Conservation (phyloP, 148 eudicot genomes). For the Diospyros kaki region DNA sequence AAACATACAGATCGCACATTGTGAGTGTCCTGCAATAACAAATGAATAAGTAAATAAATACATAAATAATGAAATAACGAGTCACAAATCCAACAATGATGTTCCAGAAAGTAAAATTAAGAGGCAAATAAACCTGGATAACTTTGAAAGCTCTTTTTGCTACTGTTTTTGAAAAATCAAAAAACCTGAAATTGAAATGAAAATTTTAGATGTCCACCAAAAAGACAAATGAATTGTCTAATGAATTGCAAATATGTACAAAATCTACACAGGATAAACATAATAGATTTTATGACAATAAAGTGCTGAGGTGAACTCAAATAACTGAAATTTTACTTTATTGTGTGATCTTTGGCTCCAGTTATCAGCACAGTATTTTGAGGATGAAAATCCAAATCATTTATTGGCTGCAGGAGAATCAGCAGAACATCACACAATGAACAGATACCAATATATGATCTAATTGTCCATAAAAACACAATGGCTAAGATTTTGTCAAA, state of each 20-base stretch:
- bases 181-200: slow-evolving; percentile 51
- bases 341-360: slow-evolving; percentile 84
- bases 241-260: not conserved
- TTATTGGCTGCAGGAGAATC: slow-evolving; percentile 62
- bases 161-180: slow-evolving; percentile 79
- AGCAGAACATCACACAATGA: slow-evolving; percentile 10
- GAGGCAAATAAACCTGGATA: slow-evolving; percentile 52
- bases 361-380: slow-evolving; percentile 65
- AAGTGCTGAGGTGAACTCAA: not conserved
- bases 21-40: slow-evolving; percentile 70
- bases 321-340: slow-evolving; percentile 43
- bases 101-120: not conserved
- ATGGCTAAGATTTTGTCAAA: not conserved
- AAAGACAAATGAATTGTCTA: not conserved
- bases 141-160: slow-evolving; percentile 88
- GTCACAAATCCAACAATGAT: not conserved
- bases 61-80: slow-evolving; percentile 6
- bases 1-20: slow-evolving; percentile 83
- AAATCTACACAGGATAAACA: not conserved
- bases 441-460: not conserved
- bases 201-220: not conserved
- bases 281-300: not conserved
- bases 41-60: not conserved
- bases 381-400: slow-evolving; percentile 91
- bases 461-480: slow-evolving; percentile 3